These are phyloP conservation scores for Silene conica DNA, from an alignment of 148 eudicot species.

Conservation along the genomic window DNA sequence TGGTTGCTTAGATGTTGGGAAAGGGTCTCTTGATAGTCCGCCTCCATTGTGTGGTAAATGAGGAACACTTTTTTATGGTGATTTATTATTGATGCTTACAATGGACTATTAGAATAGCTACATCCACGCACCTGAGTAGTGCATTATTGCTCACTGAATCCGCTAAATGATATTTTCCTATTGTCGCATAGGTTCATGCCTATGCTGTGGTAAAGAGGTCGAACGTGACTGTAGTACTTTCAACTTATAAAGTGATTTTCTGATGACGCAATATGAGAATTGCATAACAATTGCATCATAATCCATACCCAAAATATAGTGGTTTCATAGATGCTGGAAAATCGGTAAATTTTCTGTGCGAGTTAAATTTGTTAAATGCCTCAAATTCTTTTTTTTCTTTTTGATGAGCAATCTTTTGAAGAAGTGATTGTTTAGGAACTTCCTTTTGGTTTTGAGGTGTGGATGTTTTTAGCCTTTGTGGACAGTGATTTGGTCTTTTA, in stretches of 20 bases:
- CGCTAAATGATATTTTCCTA: neutral
- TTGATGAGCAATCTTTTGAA: neutral
- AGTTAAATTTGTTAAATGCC: too few relatives aligned
- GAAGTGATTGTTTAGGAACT: neutral
- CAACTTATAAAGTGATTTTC: neutral
- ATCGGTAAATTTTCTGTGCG: too few relatives aligned
- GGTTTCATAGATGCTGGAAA: neutral
- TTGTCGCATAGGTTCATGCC: neutral
- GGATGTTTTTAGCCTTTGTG: neutral
- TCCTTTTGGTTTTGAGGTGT: neutral
- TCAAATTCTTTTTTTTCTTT: too few relatives aligned
- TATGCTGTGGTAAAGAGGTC: neutral
- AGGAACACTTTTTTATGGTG: neutral
- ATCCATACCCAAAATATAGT: neutral
- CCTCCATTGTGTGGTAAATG: neutral
- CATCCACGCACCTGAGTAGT: neutral
- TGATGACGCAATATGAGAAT: neutral
- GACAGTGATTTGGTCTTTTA: neutral
- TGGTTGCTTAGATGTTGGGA: neutral
- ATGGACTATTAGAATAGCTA: neutral
- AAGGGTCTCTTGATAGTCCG: neutral
- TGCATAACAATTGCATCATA: neutral
- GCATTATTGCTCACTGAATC: neutral
- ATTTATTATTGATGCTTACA: neutral
- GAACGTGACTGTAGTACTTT: neutral